Base-by-base conservation (phyloP, 2,329 filamentous ascomycete genomes). In the Colletotrichum agaves region DNA sequence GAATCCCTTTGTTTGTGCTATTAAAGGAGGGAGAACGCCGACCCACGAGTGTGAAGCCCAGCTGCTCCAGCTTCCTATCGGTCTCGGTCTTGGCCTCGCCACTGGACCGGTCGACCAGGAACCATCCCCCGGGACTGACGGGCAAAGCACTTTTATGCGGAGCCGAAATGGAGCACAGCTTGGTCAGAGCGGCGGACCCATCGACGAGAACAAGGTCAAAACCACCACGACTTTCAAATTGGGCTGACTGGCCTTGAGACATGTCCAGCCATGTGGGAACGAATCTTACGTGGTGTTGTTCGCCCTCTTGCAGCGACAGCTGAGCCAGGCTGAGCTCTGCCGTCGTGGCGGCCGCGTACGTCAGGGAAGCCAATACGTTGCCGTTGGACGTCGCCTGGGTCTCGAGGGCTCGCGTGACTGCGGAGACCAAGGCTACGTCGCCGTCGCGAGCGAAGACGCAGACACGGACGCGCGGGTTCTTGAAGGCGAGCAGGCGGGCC, bases 391-490 rank as follows among this genome's bases (percentile, higher is more conserved):
- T 31, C 19, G 35, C 37, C 35, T 43, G 19, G 7, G 53, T 43
- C 37, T 44, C 17, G 11, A 57, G 35, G 21, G 53, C 53, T 17
- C 53, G 37, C 53, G 5, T 17, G 21, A 27, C 35, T 7, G 21
- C 7, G 5, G n/a, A 41, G 35, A 21, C 53, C 33, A 57, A 37
- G 3, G 5, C 17, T 1, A 13, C 13, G 37, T 57, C 53, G 2
- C 53, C 53, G 21, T 57, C 53, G 53, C 5, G 53, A n/a, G 17
- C 53, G 15, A 57, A 47, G 44, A 47, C 19, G 12, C 44, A 23
- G 44, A 58, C 55, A 10, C 55, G 37, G 2, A 46, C 10, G 23
- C 55, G 55, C 39, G 55, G 55, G 55, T 46, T 58, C n/a, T 58
- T 58, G 39, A 58, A 58, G 27, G 41, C 27, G 11, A 58, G 17